These are phyloP conservation scores for Lipomyces yamanashiensis DNA, from an alignment of 805 yeast genomes.

Conservation along the genomic window DNA sequence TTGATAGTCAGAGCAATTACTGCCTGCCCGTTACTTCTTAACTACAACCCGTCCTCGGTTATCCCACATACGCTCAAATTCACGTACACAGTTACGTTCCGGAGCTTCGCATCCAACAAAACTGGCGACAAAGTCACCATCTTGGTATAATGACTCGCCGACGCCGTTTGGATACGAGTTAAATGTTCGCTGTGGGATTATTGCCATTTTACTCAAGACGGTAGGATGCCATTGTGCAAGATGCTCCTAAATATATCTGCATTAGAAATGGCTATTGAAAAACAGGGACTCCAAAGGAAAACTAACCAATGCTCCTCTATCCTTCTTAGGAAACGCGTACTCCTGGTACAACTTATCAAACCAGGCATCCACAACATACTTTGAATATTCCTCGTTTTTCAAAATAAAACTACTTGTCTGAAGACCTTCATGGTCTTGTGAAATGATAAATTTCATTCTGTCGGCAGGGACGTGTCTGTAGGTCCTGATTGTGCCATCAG, in stretches of 20 bases:
- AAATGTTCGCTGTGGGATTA: constrained; percentile 68
- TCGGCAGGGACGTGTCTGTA: constrained; percentile 63
- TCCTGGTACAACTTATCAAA: constrained; percentile 69
- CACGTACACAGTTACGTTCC: constrained; percentile 34
- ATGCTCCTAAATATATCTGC: constrained; percentile 49
- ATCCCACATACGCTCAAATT: constrained; percentile 36
- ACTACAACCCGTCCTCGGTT: constrained; percentile 31
- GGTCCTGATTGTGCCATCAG: constrained; percentile 68
- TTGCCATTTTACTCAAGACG: constrained; percentile 69
- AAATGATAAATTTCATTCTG: constrained; percentile 61
- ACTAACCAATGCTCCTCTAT: constrained; percentile 59
- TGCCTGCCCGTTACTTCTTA: background rate
- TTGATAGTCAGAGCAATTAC: background rate
- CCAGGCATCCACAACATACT: constrained; percentile 79
- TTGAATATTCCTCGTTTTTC: constrained; percentile 66
- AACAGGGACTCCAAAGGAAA: background rate
- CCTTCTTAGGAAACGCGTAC: constrained; percentile 65
- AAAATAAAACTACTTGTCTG: constrained; percentile 75
- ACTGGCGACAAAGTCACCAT: constrained; percentile 44
- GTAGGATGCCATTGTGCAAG: constrained; percentile 94
- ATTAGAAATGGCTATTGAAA: background rate
- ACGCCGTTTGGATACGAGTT: constrained; percentile 45
- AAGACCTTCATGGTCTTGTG: constrained; percentile 69
- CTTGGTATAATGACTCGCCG: constrained; percentile 38
- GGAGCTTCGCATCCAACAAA: constrained; percentile 37